Base-by-base conservation (phyloP, 441 rosid species). In the Populus hybrid region DNA sequence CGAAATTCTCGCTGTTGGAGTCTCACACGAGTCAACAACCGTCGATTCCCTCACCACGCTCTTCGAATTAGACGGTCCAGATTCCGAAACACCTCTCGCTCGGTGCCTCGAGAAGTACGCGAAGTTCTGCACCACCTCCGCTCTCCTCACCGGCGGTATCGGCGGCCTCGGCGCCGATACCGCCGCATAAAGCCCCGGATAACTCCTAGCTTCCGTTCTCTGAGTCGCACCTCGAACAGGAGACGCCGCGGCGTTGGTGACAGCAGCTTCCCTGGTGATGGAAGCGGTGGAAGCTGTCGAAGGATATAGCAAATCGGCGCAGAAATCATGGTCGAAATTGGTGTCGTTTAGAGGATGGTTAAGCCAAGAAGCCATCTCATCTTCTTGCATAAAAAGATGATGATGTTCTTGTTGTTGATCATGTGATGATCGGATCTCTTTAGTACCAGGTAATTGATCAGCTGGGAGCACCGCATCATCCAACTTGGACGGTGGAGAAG, bases 301-400 rank as follows among this genome's bases (percentile, higher is more conserved):
- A 71, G 88, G 72, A 73, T 86, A 85, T 46, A 87, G 84, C 69
- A 91, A 86, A 84, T 89, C 91, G 76, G 88, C 78, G 78, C 89
- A 85, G 82, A 94, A 85, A 82, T 94, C 95, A n/a, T 87, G 77
- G 74, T 84, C 88, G 71, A 90, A 90, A 73, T 87, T 81, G 66
- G 85, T 65, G 12, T 88, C 87, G 50, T 80, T 72, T 75, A 90
- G 91, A 70, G 96, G 98, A 80, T 82, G 87, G 50, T 88, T 93
- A 79, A 92, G 95, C 99, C 99, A 93, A 5, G 96, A 87, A 26
- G 92, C 80, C 97, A 93, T 92, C 82, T 95, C 99, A 65, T 91
- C 97, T 82, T 95, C 98, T 50, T 93, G 97, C 73, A 93, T 90
- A 75, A 95, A 91, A 34, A 91, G 88, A 72, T 84, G 86, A 16